These are phyloP conservation scores for Trebouxiophyceae sp. DNA, from an alignment of 163 green algal species.

Conservation along the genomic window DNA sequence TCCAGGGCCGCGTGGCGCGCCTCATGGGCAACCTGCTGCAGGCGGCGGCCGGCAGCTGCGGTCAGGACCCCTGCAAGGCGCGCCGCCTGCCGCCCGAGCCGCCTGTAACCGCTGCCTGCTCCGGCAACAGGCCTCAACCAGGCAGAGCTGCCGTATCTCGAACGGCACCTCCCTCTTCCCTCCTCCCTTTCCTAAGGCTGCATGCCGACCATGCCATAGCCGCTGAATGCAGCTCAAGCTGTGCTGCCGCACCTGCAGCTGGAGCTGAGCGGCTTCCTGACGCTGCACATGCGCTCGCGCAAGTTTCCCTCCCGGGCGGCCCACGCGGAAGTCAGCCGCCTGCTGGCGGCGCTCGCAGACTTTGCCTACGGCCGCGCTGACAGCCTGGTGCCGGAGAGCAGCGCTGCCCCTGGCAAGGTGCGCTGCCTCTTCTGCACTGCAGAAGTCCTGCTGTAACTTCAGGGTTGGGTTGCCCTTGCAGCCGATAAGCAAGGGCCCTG, in stretches of 20 bases:
- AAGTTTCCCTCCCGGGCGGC: constrained; percentile 15
- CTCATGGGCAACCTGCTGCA: constrained; percentile 7
- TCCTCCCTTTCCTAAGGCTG: too few relatives aligned
- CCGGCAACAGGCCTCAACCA: too few relatives aligned
- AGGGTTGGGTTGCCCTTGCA: not conserved
- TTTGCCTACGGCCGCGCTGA: not conserved
- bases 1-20: not conserved
- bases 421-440: not conserved
- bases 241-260: too few relatives aligned
- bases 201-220: too few relatives aligned
- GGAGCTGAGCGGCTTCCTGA: constrained; percentile 25
- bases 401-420: too few relatives aligned
- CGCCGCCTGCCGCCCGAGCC: not conserved
- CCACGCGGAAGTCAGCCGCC: not conserved
- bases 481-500: not conserved
- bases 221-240: too few relatives aligned
- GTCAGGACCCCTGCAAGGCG: constrained; percentile 3
- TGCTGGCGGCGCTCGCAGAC: constrained; percentile 2
- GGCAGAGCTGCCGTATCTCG: too few relatives aligned
- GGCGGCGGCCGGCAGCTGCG: constrained; percentile 6
- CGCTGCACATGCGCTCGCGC: constrained; percentile 29
- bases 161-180: too few relatives aligned
- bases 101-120: too few relatives aligned
- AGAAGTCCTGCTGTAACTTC: not conserved
- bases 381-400: not conserved